Evolutionary conservation across 2,329 filamentous ascomycete species (phyloP).

Genomic region (Colletotrichum theobromicola): DNA sequence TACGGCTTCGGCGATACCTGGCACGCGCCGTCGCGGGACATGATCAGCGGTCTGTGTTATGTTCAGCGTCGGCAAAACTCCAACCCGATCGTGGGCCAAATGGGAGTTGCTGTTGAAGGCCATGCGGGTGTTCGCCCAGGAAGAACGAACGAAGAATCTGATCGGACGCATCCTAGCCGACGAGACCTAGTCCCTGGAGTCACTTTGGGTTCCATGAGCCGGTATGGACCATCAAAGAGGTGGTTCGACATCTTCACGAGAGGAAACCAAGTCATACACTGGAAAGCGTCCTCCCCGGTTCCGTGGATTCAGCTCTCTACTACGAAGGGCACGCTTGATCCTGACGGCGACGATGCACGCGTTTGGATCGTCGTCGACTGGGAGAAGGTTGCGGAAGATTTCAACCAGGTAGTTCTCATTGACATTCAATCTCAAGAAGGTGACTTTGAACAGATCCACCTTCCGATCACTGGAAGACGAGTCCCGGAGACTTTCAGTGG

Average conservation of each 20-base stretch:
- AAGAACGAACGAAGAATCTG: constrained; percentile 56
- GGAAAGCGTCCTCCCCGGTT: constrained; percentile 35
- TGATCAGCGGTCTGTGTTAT: constrained; percentile 57
- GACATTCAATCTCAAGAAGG: constrained; percentile 37
- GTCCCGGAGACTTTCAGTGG: constrained; percentile 35
- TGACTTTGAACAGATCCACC: constrained; percentile 40
- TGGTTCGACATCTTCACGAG: constrained; percentile 41
- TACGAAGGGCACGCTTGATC: constrained; percentile 32
- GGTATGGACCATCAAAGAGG: constrained; percentile 32
- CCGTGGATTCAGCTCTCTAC: constrained; percentile 34
- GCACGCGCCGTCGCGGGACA: constrained; percentile 61
- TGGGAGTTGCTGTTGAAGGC: constrained; percentile 36
- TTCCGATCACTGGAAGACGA: constrained; percentile 25
- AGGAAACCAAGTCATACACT: constrained; percentile 33
- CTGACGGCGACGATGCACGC: constrained; percentile 33
- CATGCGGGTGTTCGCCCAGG: constrained; percentile 39
- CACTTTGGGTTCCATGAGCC: constrained; percentile 35
- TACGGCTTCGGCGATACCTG: constrained; percentile 61
- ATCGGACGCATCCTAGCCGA: constrained; percentile 49
- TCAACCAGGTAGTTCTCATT: constrained; percentile 46
- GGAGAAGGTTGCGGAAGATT: constrained; percentile 40
- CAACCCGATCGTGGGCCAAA: constrained; percentile 47
- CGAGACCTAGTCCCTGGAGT: constrained; percentile 33
- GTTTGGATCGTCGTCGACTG: constrained; percentile 37
- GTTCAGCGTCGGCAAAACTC: constrained; percentile 55